Percentiles rank a stretch among this genome's conserved stretches.
These are phyloP conservation scores for Alloascoidea hylecoeti DNA, from an alignment of 805 yeast species.

Conservation along the genomic window DNA sequence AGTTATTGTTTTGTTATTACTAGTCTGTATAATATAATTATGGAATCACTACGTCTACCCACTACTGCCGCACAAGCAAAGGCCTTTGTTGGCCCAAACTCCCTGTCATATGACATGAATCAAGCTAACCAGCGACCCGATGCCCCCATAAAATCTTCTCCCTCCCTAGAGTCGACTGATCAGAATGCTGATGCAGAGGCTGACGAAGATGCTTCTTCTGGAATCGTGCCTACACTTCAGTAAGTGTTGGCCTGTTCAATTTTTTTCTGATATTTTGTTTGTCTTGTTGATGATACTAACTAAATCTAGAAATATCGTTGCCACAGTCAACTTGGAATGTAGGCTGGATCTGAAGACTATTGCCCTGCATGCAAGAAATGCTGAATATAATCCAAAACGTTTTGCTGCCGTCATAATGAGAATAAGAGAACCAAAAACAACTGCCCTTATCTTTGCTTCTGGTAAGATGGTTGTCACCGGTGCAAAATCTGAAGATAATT, in stretches of 20 bases:
- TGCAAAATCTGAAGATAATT: conserved; percentile 96
- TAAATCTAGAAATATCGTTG: conserved; percentile 78
- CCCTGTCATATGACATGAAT: conserved; percentile 49
- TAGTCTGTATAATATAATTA: too few relatives aligned
- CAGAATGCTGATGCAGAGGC: conserved; percentile 13
- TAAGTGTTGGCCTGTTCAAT: conserved; percentile 6
- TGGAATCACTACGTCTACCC: conserved; percentile 68
- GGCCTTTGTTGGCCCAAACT: conserved; percentile 53
- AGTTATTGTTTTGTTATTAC: too few relatives aligned
- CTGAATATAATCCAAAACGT: conserved; percentile 95
- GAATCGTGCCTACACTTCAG: conserved; percentile 83
- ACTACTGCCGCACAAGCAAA: conserved; percentile 68
- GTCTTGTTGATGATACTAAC: conserved; percentile 1
- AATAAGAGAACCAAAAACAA: conserved; percentile 96
- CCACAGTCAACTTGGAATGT: conserved; percentile 94
- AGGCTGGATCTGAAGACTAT: conserved; percentile 92
- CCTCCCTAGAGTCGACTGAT: conserved; percentile 5
- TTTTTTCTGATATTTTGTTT: conserved; percentile 1
- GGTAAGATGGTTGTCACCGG: conserved; percentile 99
- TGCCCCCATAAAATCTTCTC: conserved; percentile 5
- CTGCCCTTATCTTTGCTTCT: conserved; percentile 94
- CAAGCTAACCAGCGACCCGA: conserved; percentile 17
- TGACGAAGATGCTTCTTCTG: conserved; percentile 73
- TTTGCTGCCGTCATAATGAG: conserved; percentile 99
- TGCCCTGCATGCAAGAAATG: conserved; percentile 97